Evolutionary conservation across 768 basidiomycete species (phyloP).

Genomic region (Mycena maculata): DNA sequence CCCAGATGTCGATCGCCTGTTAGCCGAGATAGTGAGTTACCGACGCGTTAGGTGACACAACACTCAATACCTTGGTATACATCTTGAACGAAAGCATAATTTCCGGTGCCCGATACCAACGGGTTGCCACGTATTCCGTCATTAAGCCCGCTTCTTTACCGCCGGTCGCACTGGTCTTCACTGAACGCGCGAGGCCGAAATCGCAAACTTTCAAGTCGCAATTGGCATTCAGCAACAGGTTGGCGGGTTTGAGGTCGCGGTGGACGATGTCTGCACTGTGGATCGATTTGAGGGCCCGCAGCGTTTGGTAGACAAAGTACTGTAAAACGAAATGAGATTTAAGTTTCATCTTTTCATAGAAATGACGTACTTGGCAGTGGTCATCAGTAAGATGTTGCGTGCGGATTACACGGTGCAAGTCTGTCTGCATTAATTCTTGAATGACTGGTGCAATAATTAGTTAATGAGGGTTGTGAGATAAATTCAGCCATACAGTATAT

Average conservation of each 20-base stretch:
- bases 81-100: constrained; percentile 96
- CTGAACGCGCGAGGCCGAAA: constrained; percentile 83
- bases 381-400: constrained; percentile 93
- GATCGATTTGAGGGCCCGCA: constrained; percentile 89
- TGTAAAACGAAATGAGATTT: constrained; percentile 42
- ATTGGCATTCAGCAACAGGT: constrained; percentile 88
- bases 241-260: constrained; percentile 87
- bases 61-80: constrained; percentile 71
- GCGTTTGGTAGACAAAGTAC: constrained; percentile 88
- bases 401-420: constrained; percentile 90
- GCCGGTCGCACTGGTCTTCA: constrained; percentile 63
- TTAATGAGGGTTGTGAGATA: constrained; percentile 19
- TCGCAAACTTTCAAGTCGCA: constrained; percentile 92
- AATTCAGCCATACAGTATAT: constrained; percentile 73
- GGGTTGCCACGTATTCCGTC: constrained; percentile 90
- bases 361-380: constrained; percentile 73
- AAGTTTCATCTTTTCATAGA: constrained; percentile 44
- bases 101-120: constrained; percentile 95
- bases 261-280: constrained; percentile 88
- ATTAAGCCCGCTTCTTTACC: constrained; percentile 76
- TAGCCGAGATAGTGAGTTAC: constrained; percentile 20
- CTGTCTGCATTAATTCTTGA: constrained; percentile 92
- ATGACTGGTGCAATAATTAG: constrained; percentile 60
- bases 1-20: constrained; percentile 77
- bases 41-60: constrained; percentile 20